A percentile compares a stretch with the other conserved stretches of the same genome.
These are phyloP conservation scores for Cucurbita ficifolia DNA, from an alignment of 306 rosid genomes.

Conservation along the genomic window DNA sequence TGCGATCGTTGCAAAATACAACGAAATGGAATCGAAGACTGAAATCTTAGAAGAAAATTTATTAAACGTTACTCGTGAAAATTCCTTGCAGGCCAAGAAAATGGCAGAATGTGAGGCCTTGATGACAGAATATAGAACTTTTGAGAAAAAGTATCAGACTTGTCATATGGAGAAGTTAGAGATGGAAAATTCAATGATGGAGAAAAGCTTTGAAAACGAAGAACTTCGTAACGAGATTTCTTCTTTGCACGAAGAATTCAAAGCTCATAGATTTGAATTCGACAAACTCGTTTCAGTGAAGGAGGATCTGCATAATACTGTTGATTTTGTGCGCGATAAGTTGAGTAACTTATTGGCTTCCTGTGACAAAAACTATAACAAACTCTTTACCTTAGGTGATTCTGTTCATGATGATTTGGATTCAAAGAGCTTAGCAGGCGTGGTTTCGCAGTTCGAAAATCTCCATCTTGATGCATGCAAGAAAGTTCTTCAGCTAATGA, in stretches of 20 bases:
- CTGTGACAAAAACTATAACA: constrained; percentile 20
- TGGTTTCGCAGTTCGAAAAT: constrained; percentile 45
- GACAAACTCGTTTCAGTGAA: constrained; percentile 38
- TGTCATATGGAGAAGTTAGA: constrained; percentile 52
- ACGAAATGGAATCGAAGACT: constrained; percentile 48
- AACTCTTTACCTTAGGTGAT: constrained; percentile 25
- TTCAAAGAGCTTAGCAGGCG: constrained; percentile 30
- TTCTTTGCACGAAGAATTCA: constrained; percentile 49
- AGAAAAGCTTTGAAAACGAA: constrained; percentile 34
- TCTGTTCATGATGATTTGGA: constrained; percentile 27
- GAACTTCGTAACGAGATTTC: constrained; percentile 35
- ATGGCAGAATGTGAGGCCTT: constrained; percentile 38
- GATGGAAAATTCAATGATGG: constrained; percentile 35
- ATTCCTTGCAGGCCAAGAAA: constrained; percentile 39
- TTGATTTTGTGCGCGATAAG: constrained; percentile 26
- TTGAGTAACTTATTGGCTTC: constrained; percentile 44
- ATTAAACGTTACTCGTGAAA: constrained; percentile 31
- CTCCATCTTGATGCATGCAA: constrained; percentile 37
- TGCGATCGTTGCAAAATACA: constrained; percentile 37
- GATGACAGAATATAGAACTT: constrained; percentile 38
- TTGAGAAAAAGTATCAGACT: constrained; percentile 37
- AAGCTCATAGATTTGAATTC: constrained; percentile 30
- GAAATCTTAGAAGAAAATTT: constrained; percentile 47
- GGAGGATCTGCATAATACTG: constrained; percentile 44
- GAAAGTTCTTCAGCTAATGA: constrained; percentile 40